Conservation (phyloP, 169 alveolate genomes). For the Eimeria praecox region DNA sequence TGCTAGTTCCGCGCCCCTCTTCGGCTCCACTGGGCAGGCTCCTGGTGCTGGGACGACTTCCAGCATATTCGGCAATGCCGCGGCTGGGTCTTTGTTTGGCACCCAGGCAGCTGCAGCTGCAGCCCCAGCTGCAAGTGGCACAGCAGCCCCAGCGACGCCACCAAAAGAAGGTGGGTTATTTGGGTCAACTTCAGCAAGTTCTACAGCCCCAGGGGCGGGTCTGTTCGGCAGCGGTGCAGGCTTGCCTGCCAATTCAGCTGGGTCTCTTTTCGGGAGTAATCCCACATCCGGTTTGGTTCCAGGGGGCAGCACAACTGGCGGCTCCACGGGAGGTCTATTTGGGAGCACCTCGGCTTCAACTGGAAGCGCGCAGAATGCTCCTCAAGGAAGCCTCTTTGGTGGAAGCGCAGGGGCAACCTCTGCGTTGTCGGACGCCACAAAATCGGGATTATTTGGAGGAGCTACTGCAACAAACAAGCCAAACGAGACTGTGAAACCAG, state of each 20-base stretch:
- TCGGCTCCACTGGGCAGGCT: constrained; percentile 35
- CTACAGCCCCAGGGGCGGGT: constrained; percentile 20
- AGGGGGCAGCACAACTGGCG: constrained; percentile 22
- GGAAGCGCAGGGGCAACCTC: constrained; percentile 59
- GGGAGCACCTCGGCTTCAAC: constrained; percentile 30
- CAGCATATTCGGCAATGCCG: not conserved
- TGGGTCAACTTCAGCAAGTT: constrained; percentile 3
- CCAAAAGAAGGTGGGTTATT: constrained; percentile 36
- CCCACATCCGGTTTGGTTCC: not conserved
- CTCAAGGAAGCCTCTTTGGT: constrained; percentile 59
- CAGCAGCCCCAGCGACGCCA: constrained; percentile 14
- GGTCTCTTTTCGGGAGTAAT: constrained; percentile 33
- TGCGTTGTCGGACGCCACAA: constrained; percentile 4
- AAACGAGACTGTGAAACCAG: constrained; percentile 10
- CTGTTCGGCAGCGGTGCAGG: constrained; percentile 54
- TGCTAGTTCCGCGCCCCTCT: constrained; percentile 59
- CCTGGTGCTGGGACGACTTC: constrained; percentile 22
- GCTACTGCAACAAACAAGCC: constrained; percentile 23
- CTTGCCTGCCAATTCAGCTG: not conserved
- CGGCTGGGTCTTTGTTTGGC: constrained; percentile 48
- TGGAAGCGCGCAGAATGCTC: constrained; percentile 43
- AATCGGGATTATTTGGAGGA: constrained; percentile 58
- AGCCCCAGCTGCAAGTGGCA: not conserved
- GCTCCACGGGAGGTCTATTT: constrained; percentile 36
- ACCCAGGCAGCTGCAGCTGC: not conserved